Percentiles rank a stretch among this genome's conserved stretches.
Conservation (phyloP, 345 rosid species). For the Arabis alpina region DNA sequence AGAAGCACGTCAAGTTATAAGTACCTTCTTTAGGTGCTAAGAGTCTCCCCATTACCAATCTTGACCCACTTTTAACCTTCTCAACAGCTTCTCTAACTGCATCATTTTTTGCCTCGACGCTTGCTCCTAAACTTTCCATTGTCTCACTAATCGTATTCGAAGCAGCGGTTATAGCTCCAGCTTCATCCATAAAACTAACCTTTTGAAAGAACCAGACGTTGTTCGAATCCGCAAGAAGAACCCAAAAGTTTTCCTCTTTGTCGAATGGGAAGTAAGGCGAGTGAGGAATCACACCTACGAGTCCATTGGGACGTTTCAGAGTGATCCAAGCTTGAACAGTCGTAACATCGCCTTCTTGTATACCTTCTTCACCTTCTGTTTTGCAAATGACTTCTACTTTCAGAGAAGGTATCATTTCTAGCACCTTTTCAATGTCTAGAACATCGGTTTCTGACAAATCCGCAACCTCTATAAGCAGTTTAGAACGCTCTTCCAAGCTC, state of each 20-base stretch:
- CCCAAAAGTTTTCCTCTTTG: constrained; percentile 95
- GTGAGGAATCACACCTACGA: constrained; percentile 80
- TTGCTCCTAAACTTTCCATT: constrained; percentile 86
- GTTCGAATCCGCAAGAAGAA: constrained; percentile 79
- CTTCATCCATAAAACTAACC: constrained; percentile 93
- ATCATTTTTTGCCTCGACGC: constrained; percentile 57
- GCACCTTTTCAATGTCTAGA: constrained; percentile 68
- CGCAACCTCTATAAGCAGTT: constrained; percentile 66
- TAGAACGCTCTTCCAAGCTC: constrained; percentile 68
- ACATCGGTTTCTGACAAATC: constrained; percentile 67
- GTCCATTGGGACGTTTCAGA: constrained; percentile 73
- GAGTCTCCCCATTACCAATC: constrained; percentile 86
- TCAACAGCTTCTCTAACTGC: constrained; percentile 72
- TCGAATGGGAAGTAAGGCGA: constrained; percentile 77
- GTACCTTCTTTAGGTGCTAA: constrained; percentile 83
- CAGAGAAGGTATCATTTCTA: constrained; percentile 88
- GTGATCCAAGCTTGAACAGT: constrained; percentile 88
- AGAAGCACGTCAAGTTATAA: constrained; percentile 85
- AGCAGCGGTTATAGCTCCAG: constrained; percentile 74
- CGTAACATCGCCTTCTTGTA: constrained; percentile 86
- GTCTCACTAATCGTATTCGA: constrained; percentile 52
- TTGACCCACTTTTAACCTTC: constrained; percentile 82
- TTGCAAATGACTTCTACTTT: constrained; percentile 73
- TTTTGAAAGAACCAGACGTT: constrained; percentile 91
- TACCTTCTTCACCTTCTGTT: constrained; percentile 96